phyloP scores from a whole-genome alignment of 1,284 basidiomycete genomes.

The Leccinum ponderosum region DNA sequence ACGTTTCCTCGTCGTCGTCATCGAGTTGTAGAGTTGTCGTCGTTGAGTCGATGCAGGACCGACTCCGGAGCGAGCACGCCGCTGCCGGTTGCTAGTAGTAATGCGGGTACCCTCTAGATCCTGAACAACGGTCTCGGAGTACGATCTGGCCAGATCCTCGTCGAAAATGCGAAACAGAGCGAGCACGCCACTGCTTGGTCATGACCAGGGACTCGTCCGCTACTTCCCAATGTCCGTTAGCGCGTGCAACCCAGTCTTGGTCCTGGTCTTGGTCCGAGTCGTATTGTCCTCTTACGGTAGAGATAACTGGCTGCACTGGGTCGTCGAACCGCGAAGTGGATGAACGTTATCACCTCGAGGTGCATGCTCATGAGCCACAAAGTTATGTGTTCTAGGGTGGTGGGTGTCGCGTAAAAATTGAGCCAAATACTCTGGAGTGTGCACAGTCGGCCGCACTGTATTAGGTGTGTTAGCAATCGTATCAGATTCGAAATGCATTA shows the following conservation, averaged over 20 bases:
- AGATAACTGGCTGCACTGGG: background rate
- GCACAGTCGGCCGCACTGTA: constrained; percentile 10
- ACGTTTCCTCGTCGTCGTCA: no score
- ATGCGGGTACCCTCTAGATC: background rate
- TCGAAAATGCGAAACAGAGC: background rate
- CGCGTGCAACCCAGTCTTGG: background rate
- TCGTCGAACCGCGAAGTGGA: background rate
- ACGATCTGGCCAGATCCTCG: background rate
- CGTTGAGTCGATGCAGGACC: no score
- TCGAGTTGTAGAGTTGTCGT: no score
- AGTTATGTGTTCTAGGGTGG: background rate
- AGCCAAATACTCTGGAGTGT: constrained; percentile 3
- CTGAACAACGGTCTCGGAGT: background rate
- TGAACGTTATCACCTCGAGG: background rate
- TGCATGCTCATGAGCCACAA: background rate
- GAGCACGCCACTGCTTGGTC: background rate
- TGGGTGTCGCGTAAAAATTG: background rate
- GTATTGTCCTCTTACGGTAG: background rate
- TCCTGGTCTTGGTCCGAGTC: background rate
- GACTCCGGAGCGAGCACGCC: no score
- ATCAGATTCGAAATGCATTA: background rate
- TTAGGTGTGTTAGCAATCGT: constrained; percentile 7
- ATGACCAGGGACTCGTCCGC: background rate
- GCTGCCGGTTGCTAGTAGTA: background rate
- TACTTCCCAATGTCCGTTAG: background rate